These are phyloP conservation scores for Pythium phragmiticola DNA, from an alignment of 352 stramenopile genomes.

Conservation along the genomic window DNA sequence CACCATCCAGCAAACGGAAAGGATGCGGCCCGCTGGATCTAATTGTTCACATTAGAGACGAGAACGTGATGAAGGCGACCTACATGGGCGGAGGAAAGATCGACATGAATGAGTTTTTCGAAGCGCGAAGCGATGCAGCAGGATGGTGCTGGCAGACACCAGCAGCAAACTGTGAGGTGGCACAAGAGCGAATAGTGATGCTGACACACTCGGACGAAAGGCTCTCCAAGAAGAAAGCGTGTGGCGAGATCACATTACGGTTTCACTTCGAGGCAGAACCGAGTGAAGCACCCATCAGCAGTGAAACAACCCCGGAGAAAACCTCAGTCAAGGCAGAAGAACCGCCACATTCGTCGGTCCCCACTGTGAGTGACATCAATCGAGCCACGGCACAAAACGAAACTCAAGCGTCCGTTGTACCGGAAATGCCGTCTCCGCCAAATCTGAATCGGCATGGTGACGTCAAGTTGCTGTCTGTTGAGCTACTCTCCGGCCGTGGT, in stretches of 20 bases:
- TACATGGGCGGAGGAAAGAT: conserved; percentile 44
- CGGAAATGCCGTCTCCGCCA: not conserved
- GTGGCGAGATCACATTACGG: conserved; percentile 37
- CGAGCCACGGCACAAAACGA: not conserved
- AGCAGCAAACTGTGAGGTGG: not conserved
- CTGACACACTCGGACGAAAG: conserved; percentile 36
- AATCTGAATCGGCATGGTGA: conserved; percentile 17
- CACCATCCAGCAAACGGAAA: conserved; percentile 16
- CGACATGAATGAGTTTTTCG: conserved; percentile 35
- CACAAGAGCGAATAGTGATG: conserved; percentile 19
- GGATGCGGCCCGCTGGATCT: conserved; percentile 26
- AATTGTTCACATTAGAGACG: conserved; percentile 38
- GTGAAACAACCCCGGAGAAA: not conserved
- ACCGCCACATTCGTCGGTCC: not conserved
- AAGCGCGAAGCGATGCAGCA: not conserved
- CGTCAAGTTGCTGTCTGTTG: conserved; percentile 39
- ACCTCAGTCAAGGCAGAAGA: not conserved
- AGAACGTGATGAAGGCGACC: conserved; percentile 41
- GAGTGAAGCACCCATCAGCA: not conserved
- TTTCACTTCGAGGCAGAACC: conserved; percentile 30
- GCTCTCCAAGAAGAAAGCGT: conserved; percentile 36
- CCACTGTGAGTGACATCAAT: not conserved
- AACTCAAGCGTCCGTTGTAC: not conserved
- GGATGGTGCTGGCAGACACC: conserved; percentile 9
- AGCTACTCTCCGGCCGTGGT: conserved; percentile 35